A percentile compares a stretch with the other conserved stretches of the same genome.
Evolutionary conservation across 352 stramenopile species (phyloP).

Genomic region (Phytophthora pluvialis): DNA sequence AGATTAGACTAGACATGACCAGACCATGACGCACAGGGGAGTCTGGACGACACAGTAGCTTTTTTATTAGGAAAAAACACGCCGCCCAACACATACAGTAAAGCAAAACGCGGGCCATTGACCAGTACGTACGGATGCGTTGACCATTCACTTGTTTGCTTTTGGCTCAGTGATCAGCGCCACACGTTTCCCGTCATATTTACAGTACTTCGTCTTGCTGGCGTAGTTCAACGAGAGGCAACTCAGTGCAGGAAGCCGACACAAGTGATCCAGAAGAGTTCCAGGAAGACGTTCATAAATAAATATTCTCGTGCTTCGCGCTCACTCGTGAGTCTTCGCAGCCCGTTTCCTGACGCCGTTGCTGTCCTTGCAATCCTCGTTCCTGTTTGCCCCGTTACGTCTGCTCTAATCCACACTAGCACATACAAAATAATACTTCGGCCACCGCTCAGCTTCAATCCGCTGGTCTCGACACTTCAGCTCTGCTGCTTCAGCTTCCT

Average conservation of each 20-base stretch:
- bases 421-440: slow-evolving; percentile 36
- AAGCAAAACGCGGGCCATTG: slow-evolving; percentile 14
- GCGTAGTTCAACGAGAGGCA: slow-evolving; percentile 11
- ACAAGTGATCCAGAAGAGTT: not conserved
- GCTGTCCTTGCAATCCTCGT: slow-evolving; percentile 22
- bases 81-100: slow-evolving; percentile 28
- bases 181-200: too few relatives aligned
- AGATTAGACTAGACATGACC: slow-evolving; percentile 35
- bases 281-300: slow-evolving; percentile 28
- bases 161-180: too few relatives aligned
- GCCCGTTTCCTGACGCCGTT: slow-evolving; percentile 9
- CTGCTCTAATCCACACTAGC: slow-evolving; percentile 39
- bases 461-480: slow-evolving; percentile 6
- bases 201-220: too few relatives aligned
- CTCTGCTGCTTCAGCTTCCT: slow-evolving; percentile 6
- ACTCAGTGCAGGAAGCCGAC: not conserved
- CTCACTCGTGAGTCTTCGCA: not conserved
- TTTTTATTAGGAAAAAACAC: slow-evolving; percentile 32
- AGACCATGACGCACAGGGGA: slow-evolving; percentile 11
- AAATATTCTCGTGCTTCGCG: slow-evolving; percentile 28
- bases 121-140: slow-evolving; percentile 5
- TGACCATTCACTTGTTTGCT: slow-evolving; percentile 32
- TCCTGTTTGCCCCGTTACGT: slow-evolving; percentile 28
- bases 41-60: slow-evolving; percentile 30
- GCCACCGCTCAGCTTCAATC: slow-evolving; percentile 3